phyloP scores from a whole-genome alignment of 2,329 filamentous ascomycete species.

The Aureobasidium leucospermi region DNA sequence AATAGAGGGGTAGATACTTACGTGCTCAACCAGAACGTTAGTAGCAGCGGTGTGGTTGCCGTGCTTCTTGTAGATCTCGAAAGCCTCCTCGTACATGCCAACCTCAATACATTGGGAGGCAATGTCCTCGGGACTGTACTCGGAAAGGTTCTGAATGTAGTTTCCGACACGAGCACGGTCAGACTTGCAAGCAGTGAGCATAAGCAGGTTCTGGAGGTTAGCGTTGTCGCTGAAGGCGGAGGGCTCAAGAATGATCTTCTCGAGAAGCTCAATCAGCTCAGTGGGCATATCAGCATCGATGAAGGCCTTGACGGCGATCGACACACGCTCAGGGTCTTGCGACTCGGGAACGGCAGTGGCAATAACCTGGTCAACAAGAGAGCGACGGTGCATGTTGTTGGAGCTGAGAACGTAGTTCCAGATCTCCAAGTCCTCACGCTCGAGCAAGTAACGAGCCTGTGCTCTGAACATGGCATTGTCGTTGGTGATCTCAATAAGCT shows the following conservation, averaged over 20 bases:
- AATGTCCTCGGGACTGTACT: slow-evolving; percentile 88
- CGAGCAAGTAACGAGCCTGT: slow-evolving; percentile 91
- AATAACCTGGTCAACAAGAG: slow-evolving; percentile 91
- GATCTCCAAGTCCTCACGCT: slow-evolving; percentile 80
- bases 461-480: slow-evolving; percentile 99
- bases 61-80: slow-evolving; percentile 98
- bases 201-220: slow-evolving; percentile 89
- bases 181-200: slow-evolving; percentile 93
- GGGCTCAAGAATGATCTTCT: slow-evolving; percentile 99
- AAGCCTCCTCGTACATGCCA: slow-evolving; percentile 91
- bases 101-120: slow-evolving; percentile 89
- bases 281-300: slow-evolving; percentile 82
- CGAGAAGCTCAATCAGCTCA: slow-evolving; percentile 92
- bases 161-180: slow-evolving; percentile 93
- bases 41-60: slow-evolving; percentile 80
- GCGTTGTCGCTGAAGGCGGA: slow-evolving; percentile 97
- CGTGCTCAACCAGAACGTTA: slow-evolving; percentile 87
- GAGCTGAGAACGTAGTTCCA: slow-evolving; percentile 92
- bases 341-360: slow-evolving; percentile 91
- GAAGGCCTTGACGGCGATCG: slow-evolving; percentile 87
- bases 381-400: slow-evolving; percentile 92
- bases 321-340: slow-evolving; percentile 88
- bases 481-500: slow-evolving; percentile 95
- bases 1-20: slow-evolving; percentile 34
- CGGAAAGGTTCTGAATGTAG: slow-evolving; percentile 86